phyloP scores from a whole-genome alignment of 2,329 filamentous ascomycete species.

The Exserohilum rostratum region DNA sequence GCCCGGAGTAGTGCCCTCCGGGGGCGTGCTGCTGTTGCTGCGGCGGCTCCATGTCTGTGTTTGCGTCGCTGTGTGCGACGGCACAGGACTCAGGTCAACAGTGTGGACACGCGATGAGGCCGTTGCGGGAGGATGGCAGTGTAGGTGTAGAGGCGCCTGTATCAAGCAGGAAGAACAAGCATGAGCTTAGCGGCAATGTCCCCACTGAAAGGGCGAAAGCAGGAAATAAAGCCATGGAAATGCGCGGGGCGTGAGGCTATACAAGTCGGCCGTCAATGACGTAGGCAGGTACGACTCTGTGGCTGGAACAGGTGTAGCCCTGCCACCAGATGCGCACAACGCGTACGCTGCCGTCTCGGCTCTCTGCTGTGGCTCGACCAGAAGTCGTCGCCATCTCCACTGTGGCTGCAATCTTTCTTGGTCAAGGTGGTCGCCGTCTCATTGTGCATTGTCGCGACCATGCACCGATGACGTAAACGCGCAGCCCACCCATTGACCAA shows the following conservation, averaged over 20 bases:
- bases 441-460: constrained; percentile 6
- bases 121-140: constrained; percentile 2
- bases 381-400: constrained; percentile 16
- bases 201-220: constrained; percentile 21
- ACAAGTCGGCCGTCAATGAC: constrained; percentile 20
- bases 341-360: constrained; percentile 7
- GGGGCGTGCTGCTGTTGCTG: constrained; percentile 56
- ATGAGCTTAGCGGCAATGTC: constrained; percentile 8
- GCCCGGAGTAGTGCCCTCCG: constrained; percentile 77
- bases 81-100: constrained; percentile 5
- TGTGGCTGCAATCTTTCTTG: constrained; percentile 19
- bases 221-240: constrained; percentile 19
- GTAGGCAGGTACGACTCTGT: constrained; percentile 14
- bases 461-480: constrained; percentile 23
- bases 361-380: constrained; percentile 6
- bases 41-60: constrained; percentile 42
- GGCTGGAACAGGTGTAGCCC: constrained; percentile 17
- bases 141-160: constrained; percentile 1
- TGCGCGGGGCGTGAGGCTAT: constrained; percentile 12
- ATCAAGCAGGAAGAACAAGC: background rate
- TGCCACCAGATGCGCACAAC: constrained; percentile 16
- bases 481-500: constrained; percentile 13
- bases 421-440: constrained; percentile 16
- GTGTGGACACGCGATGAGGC: constrained; percentile 7
- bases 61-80: background rate